These are phyloP conservation scores for Phenoliferia sp. DNA, from an alignment of 1,284 basidiomycete genomes.

Conservation along the genomic window DNA sequence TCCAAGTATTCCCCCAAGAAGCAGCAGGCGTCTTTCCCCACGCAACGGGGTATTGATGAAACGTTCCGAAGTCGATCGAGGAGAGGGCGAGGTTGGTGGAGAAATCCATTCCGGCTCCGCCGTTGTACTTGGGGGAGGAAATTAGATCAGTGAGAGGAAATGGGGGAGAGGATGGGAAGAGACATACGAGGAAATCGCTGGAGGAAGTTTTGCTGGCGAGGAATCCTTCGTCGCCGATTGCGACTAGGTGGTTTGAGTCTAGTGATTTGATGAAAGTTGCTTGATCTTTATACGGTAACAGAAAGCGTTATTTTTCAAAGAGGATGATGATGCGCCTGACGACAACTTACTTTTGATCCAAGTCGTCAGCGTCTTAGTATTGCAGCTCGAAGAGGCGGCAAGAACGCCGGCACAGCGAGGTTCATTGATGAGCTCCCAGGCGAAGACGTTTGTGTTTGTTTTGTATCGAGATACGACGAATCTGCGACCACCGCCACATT, in stretches of 20 bases:
- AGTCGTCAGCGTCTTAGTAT: not conserved
- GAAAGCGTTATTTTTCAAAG: too few species aligned
- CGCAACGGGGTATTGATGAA: not conserved
- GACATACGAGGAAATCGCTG: not conserved
- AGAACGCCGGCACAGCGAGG: not conserved
- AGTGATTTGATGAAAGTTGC: not conserved
- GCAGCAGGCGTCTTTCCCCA: not conserved
- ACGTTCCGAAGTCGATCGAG: not conserved
- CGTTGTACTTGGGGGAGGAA: not conserved
- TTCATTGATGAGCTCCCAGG: not conserved
- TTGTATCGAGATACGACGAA: not conserved
- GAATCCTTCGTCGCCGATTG: not conserved
- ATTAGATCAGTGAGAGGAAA: too few species aligned
- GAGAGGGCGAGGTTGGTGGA: not conserved
- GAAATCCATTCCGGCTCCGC: not conserved
- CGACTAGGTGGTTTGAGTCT: not conserved
- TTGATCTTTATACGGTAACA: not conserved
- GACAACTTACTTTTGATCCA: not conserved
- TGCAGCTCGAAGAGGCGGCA: not conserved
- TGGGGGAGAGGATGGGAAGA: too few species aligned
- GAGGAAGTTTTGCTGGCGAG: not conserved
- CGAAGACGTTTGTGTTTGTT: not conserved
- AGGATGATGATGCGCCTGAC: not conserved
- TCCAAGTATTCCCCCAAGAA: not conserved
- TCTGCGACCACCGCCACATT: not conserved